phyloP scores from a whole-genome alignment of 2,329 filamentous ascomycete species.

The Arthrobotrys musiformis region DNA sequence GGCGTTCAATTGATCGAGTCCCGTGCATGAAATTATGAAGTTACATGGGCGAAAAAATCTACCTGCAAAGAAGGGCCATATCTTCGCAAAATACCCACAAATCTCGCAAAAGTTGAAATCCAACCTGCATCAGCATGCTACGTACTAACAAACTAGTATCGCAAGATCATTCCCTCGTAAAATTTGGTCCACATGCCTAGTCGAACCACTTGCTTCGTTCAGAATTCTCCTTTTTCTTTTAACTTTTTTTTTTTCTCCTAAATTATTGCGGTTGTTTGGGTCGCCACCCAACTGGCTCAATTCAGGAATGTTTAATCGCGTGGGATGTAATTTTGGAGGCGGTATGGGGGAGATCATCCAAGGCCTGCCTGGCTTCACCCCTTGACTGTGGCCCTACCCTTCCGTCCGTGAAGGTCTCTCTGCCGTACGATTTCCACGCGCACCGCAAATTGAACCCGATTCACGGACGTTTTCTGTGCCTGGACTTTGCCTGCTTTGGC shows the following conservation, averaged over 20 bases:
- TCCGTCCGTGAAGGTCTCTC: conserved; percentile 29
- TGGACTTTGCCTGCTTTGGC: conserved; percentile 38
- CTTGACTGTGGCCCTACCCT: conserved; percentile 6
- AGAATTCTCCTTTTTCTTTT: conserved; percentile 13
- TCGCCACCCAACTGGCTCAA: neutral
- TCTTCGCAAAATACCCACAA: conserved; percentile 10
- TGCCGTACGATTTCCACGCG: conserved; percentile 13
- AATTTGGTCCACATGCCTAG: conserved; percentile 12
- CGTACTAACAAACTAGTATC: no score
- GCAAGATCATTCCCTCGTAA: conserved; percentile 1
- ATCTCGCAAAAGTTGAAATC: conserved; percentile 16
- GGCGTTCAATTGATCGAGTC: conserved; percentile 14
- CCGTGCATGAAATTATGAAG: conserved; percentile 55
- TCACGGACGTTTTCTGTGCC: conserved; percentile 32
- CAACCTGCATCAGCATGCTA: neutral
- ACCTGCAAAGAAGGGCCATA: conserved; percentile 18
- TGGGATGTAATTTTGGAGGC: conserved; percentile 54
- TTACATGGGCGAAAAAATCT: conserved; percentile 35
- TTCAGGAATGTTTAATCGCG: conserved; percentile 45
- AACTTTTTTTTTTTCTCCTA: conserved; percentile 1
- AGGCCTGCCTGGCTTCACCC: conserved; percentile 11
- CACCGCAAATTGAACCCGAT: conserved; percentile 15
- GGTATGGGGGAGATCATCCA: conserved; percentile 17
- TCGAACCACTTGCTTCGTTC: conserved; percentile 14
- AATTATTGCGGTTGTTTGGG: neutral